phyloP scores from a whole-genome alignment of 2,329 filamentous ascomycete species.

The Coniochaeta sp. region DNA sequence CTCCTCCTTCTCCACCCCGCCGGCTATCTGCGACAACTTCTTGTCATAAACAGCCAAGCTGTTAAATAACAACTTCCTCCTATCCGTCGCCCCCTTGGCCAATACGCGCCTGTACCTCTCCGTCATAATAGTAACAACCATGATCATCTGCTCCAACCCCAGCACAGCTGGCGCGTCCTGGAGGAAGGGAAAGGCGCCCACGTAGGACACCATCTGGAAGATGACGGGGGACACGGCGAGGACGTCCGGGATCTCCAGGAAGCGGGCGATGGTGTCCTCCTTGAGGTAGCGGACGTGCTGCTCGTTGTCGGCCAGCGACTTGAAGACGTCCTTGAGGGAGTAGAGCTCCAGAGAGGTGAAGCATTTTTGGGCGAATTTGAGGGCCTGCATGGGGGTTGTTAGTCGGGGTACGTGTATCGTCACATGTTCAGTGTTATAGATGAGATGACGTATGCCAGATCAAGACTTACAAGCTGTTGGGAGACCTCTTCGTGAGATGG shows the following conservation, averaged over 20 bases:
- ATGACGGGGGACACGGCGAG: conserved; percentile 60
- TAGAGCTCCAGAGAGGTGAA: conserved; percentile 67
- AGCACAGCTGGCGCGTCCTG: conserved; percentile 63
- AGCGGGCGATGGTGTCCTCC: conserved; percentile 63
- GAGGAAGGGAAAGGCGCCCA: conserved; percentile 68
- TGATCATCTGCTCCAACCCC: conserved; percentile 62
- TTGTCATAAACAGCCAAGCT: conserved; percentile 67
- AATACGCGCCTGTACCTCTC: conserved; percentile 61
- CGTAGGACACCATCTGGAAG: conserved; percentile 64
- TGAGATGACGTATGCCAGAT: not conserved
- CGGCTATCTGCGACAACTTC: conserved; percentile 32
- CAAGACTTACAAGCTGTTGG: conserved; percentile 38
- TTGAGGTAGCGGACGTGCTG: conserved; percentile 58
- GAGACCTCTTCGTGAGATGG: conserved; percentile 45
- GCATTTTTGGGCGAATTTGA: conserved; percentile 60
- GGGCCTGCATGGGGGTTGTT: conserved; percentile 35
- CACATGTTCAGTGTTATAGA: too few relatives aligned
- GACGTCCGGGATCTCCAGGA: conserved; percentile 66
- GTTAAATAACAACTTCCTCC: conserved; percentile 60
- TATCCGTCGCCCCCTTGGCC: conserved; percentile 47
- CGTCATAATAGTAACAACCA: conserved; percentile 67
- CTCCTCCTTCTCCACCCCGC: conserved; percentile 10
- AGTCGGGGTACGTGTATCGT: too few relatives aligned
- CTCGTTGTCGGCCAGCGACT: conserved; percentile 58
- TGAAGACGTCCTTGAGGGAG: conserved; percentile 68